These are phyloP conservation scores for Penicillium egyptiacum DNA, from an alignment of 495 filamentous ascomycete genomes.

Conservation along the genomic window DNA sequence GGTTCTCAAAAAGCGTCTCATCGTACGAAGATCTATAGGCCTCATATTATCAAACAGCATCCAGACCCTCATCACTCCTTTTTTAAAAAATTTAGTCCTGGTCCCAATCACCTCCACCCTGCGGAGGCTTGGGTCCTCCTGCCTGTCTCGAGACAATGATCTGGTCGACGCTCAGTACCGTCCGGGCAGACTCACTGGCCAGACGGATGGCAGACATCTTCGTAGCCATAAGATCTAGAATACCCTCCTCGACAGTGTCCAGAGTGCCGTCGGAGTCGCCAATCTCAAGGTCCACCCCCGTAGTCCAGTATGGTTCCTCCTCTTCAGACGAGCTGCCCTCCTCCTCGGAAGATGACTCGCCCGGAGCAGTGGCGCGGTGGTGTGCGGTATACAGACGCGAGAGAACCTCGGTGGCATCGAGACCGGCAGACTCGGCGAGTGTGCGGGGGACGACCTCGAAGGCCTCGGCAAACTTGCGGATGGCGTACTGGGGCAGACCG, in stretches of 20 bases:
- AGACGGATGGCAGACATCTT: conserved; percentile 97
- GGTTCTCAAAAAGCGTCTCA: conserved; percentile 22
- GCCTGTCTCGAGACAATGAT: conserved; percentile 98
- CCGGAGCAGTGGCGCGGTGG: conserved; percentile 51
- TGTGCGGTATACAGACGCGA: conserved; percentile 91
- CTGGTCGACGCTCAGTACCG: conserved; percentile 95
- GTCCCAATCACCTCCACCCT: conserved; percentile 97
- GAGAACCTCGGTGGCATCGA: conserved; percentile 94
- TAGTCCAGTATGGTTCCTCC: conserved; percentile 78
- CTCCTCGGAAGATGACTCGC: conserved; percentile 36
- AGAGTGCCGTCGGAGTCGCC: conserved; percentile 75
- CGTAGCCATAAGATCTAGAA: conserved; percentile 84
- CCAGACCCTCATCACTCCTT: conserved; percentile 18
- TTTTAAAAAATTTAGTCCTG: conserved; percentile 66
- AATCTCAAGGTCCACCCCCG: conserved; percentile 91
- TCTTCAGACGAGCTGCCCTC: conserved; percentile 45
- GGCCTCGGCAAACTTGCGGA: conserved; percentile 95
- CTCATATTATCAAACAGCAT: conserved; percentile 20
- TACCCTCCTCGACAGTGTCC: conserved; percentile 85
- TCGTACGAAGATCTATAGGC: conserved; percentile 34
- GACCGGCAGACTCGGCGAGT: conserved; percentile 87
- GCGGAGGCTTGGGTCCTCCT: conserved; percentile 94
- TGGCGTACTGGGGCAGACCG: conserved; percentile 89
- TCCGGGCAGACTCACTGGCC: conserved; percentile 90
- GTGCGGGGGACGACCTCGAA: conserved; percentile 96